These are phyloP conservation scores for Fusarium guadeloupense DNA, from an alignment of 2,329 filamentous ascomycete species.

Conservation along the genomic window DNA sequence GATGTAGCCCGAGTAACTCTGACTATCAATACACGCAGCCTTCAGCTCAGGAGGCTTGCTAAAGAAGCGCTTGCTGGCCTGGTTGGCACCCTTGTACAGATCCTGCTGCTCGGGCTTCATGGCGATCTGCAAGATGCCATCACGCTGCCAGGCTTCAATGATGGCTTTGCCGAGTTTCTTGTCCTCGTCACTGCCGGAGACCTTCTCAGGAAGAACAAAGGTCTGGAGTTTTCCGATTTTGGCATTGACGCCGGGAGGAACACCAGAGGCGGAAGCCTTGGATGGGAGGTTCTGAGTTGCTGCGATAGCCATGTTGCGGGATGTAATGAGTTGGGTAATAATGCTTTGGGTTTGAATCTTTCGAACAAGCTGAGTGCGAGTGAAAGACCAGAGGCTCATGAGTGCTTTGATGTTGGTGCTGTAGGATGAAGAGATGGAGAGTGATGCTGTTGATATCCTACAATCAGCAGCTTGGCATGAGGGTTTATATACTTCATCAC, in stretches of 20 bases:
- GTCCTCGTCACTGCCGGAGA: slow-evolving; percentile 49
- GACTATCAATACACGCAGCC: slow-evolving; percentile 53
- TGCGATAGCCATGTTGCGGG: neutral
- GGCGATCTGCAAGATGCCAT: slow-evolving; percentile 59
- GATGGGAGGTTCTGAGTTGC: neutral
- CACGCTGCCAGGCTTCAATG: slow-evolving; percentile 53
- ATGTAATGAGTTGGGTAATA: neutral
- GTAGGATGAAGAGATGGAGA: neutral
- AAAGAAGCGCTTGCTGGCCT: slow-evolving; percentile 54
- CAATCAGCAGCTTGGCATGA: neutral
- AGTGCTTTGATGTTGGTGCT: neutral
- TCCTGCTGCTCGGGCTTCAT: slow-evolving; percentile 49
- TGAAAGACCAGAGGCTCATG: neutral
- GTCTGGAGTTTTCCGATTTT: slow-evolving; percentile 49
- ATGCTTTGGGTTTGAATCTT: neutral
- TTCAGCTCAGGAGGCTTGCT: slow-evolving; percentile 49
- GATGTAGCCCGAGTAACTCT: slow-evolving; percentile 60
- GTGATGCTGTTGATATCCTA: neutral
- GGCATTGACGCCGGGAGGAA: slow-evolving; percentile 44
- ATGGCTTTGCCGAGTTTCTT: slow-evolving; percentile 52
- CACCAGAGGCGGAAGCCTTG: slow-evolving; percentile 19
- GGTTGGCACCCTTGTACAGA: slow-evolving; percentile 50
- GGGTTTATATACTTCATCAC: neutral
- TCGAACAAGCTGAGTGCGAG: neutral
- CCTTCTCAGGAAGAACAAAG: slow-evolving; percentile 52